phyloP scores from a whole-genome alignment of 1,284 basidiomycete species.

The Porodaedalea pini region DNA sequence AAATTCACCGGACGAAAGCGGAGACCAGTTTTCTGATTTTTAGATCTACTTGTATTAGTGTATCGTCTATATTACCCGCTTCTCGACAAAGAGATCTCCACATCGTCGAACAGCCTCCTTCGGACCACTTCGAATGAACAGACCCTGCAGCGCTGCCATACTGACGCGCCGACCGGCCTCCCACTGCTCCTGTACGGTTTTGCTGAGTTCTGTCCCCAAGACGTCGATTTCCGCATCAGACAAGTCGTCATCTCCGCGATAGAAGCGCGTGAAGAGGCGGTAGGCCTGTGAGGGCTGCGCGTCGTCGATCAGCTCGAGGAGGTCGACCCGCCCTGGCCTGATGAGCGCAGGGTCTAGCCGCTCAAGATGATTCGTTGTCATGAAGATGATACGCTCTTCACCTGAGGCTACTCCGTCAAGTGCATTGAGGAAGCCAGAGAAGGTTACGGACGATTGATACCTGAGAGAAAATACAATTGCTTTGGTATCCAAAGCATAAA shows the following conservation, averaged over 20 bases:
- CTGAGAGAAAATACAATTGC: constrained; percentile 38
- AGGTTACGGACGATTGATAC: constrained; percentile 92
- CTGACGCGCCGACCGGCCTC: constrained; percentile 62
- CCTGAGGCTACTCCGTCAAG: constrained; percentile 97
- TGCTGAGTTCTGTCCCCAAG: constrained; percentile 49
- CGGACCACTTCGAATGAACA: constrained; percentile 79
- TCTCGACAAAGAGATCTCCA: constrained; percentile 45
- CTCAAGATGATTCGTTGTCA: constrained; percentile 97
- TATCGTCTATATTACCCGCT: background rate
- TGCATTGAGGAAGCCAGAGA: constrained; percentile 96
- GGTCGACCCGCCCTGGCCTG: constrained; percentile 90
- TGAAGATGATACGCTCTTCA: constrained; percentile 96
- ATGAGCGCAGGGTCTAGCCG: constrained; percentile 88
- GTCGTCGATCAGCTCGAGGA: constrained; percentile 84
- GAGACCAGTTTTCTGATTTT: constrained; percentile 55
- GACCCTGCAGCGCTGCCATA: constrained; percentile 92
- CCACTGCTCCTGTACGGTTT: constrained; percentile 51
- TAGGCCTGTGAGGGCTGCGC: constrained; percentile 81
- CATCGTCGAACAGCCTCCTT: constrained; percentile 58
- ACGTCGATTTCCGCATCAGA: constrained; percentile 41
- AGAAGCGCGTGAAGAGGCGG: constrained; percentile 84
- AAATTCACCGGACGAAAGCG: constrained; percentile 80
- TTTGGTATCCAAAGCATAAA: constrained; percentile 3
- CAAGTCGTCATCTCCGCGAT: constrained; percentile 44
- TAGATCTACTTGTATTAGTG: constrained; percentile 8